Percentiles rank a stretch among this genome's conserved stretches.
phyloP scores from a whole-genome alignment of 768 basidiomycete genomes.

The Rhodotorula kratochvilovae region DNA sequence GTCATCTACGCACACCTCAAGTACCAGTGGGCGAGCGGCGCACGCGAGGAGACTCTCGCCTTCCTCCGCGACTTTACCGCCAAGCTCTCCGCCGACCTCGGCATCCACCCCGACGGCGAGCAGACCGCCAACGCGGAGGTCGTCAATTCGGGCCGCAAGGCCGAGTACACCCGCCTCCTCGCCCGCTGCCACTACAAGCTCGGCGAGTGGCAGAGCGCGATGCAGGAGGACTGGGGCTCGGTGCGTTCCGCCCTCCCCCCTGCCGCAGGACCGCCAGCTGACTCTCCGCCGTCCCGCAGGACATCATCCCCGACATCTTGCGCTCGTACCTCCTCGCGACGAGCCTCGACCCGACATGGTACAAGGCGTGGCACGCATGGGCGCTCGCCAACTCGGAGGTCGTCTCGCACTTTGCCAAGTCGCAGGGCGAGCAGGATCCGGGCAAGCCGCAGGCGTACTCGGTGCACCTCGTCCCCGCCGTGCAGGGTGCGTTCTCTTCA shows the following conservation, averaged over 20 bases:
- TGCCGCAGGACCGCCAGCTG: not conserved
- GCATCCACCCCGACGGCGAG: slow-evolving; percentile 54
- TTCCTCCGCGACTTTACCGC: slow-evolving; percentile 77
- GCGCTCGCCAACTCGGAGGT: slow-evolving; percentile 95
- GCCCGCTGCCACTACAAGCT: slow-evolving; percentile 95
- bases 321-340: slow-evolving; percentile 81
- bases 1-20: slow-evolving; percentile 96
- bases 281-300: slow-evolving; percentile 50
- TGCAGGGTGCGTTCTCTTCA: slow-evolving; percentile 62
- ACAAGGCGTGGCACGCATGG: slow-evolving; percentile 99
- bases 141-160: slow-evolving; percentile 50
- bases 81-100: slow-evolving; percentile 70
- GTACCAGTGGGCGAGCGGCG: slow-evolving; percentile 86
- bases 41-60: slow-evolving; percentile 68
- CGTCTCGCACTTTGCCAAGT: slow-evolving; percentile 70
- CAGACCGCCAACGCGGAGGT: slow-evolving; percentile 40
- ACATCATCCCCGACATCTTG: slow-evolving; percentile 74
- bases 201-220: slow-evolving; percentile 84
- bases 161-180: slow-evolving; percentile 75
- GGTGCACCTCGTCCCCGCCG: slow-evolving; percentile 81
- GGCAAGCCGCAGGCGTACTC: slow-evolving; percentile 63
- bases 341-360: slow-evolving; percentile 89
- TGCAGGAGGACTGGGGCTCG: slow-evolving; percentile 71
- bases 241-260: slow-evolving; percentile 52
- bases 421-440: slow-evolving; percentile 54